Percentiles rank a stretch among this genome's conserved stretches.
These are phyloP conservation scores for Plectranthus barbatus DNA, from an alignment of 257 asterid genomes.

Conservation along the genomic window DNA sequence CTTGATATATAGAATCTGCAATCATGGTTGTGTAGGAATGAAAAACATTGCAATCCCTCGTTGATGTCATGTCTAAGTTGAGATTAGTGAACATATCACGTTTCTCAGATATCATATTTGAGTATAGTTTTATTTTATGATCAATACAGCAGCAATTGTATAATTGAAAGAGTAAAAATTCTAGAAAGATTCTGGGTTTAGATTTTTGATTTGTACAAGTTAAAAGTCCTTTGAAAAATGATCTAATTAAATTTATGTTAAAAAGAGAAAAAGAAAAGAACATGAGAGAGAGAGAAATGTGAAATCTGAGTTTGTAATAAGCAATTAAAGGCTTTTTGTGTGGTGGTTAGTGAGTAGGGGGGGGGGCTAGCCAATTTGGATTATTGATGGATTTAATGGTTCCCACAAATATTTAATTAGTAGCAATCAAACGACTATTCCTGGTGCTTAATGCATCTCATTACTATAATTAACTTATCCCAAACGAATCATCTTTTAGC, in stretches of 20 bases:
- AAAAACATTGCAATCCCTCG: neutral
- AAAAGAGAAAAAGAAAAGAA: too few species aligned
- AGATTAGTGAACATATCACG: too few species aligned
- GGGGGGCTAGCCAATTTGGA: constrained; percentile 19
- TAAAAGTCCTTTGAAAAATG: too few species aligned
- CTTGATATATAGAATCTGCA: neutral
- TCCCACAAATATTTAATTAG: constrained; percentile 2
- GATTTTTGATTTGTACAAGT: too few species aligned
- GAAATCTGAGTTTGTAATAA: neutral
- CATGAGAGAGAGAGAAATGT: too few species aligned
- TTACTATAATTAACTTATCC: constrained; percentile 14
- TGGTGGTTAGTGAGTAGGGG: constrained; percentile 2
- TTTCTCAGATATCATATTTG: too few species aligned
- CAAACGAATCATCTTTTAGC: constrained; percentile 15
- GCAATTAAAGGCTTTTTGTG: constrained; percentile 16
- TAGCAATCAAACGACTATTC: neutral
- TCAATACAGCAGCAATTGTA: too few species aligned
- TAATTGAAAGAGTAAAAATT: too few species aligned
- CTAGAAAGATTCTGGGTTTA: too few species aligned
- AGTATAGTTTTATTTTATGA: too few species aligned
- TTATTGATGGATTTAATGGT: constrained; percentile 15
- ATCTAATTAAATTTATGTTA: too few species aligned
- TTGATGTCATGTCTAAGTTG: neutral
- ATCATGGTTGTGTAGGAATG: neutral
- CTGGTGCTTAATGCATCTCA: constrained; percentile 6